Evolutionary conservation across 2,329 filamentous ascomycete genomes (phyloP), one percentile per base, ranked within the genome.

Genomic region (Nemania abortiva): DNA sequence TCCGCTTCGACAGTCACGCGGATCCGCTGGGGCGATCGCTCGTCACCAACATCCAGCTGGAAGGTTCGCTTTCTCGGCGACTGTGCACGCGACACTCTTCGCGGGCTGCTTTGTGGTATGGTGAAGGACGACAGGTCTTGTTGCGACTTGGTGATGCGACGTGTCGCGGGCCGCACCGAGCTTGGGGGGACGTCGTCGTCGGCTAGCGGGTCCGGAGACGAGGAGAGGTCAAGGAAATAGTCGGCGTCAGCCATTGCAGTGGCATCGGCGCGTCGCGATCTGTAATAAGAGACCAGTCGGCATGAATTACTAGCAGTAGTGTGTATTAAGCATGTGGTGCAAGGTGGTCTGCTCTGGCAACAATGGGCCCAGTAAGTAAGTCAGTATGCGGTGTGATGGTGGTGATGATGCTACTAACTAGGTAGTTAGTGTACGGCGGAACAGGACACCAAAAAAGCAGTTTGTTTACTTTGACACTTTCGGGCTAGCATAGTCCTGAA

Each of bases 11-110:
- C 86, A 10, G 87, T 89, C 61, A 88, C 86, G 53, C 83, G 80
- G 52, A 89, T 80, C 66, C 82, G 83, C 76, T 88, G 85, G 2
- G 87, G 86, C 55, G 85, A 82, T 54, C 76, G 77, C 45, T 81
- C 81, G 72, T 85, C 80, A 55, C 87, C 86, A 29, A 87, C 85
- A 70, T 88, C 85, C 39, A 89, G 83, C 76, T 88, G 84, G 70
- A 88, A 88, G 53, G 81, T 87, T 74, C 85, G 86, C 79, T 87
- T 89, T 57, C 86, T 81, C 47, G 87, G 87, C 50, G 87, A 88
- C 18, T 75, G 70, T 47, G 31, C 73, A 71, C 45, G 84, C 81
- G 31, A 79, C 77, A 68, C 78, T 55, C 60, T 77, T 13, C 82
- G 80, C 20, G 79, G 78, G 54, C 83, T 81, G 73, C 82, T 86